phyloP scores from a whole-genome alignment of 2,329 filamentous ascomycete species.

The Claviceps spartinae region DNA sequence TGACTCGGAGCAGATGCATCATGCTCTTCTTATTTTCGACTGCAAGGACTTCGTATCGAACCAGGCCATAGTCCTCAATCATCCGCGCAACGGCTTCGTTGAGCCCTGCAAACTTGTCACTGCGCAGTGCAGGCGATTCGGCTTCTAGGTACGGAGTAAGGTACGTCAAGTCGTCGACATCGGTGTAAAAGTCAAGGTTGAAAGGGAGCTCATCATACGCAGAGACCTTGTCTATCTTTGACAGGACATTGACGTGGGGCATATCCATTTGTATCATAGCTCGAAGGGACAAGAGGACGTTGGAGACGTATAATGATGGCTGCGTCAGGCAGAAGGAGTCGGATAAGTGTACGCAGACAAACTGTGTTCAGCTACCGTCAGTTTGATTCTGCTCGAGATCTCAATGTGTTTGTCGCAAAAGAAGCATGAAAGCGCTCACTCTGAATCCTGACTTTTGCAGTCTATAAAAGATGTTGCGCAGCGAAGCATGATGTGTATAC shows the following conservation, averaged over 20 bases:
- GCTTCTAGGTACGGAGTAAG: constrained; percentile 67
- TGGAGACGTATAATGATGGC: constrained; percentile 89
- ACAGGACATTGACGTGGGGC: constrained; percentile 88
- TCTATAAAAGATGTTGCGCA: constrained; percentile 83
- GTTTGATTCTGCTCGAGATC: neutral
- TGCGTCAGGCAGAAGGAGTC: constrained; percentile 89
- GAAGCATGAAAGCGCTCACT: constrained; percentile 32
- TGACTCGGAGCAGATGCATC: constrained; percentile 78
- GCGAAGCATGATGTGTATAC: constrained; percentile 85
- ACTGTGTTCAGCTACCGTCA: constrained; percentile 34
- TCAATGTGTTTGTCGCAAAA: neutral
- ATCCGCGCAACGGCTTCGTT: constrained; percentile 79
- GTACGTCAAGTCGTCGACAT: constrained; percentile 84
- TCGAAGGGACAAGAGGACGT: constrained; percentile 79
- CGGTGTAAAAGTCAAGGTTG: constrained; percentile 93
- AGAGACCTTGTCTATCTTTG: constrained; percentile 89
- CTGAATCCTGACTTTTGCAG: constrained; percentile 86
- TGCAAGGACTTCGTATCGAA: constrained; percentile 83
- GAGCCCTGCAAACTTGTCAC: constrained; percentile 66
- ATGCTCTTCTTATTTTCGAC: constrained; percentile 96
- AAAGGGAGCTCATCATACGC: constrained; percentile 80
- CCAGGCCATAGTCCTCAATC: constrained; percentile 79
- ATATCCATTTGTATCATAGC: constrained; percentile 98
- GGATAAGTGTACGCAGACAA: constrained; percentile 85
- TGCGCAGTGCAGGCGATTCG: constrained; percentile 57